Conservation (phyloP, 2,329 filamentous ascomycete species). For the Torrubiella hemipterigena region DNA sequence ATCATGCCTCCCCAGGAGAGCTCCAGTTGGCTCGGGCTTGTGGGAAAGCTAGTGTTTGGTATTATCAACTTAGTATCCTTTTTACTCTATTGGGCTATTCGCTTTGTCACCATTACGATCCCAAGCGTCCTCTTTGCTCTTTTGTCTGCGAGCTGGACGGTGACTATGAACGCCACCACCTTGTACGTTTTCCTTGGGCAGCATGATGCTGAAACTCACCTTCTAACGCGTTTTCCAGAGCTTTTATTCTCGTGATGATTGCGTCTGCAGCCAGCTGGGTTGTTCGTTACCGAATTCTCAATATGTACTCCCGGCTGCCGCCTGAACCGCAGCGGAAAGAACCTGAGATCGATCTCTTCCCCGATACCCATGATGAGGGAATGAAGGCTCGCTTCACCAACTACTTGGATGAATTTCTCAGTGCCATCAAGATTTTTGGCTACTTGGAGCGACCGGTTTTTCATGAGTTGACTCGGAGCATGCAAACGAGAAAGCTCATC, state of each 20-base stretch:
- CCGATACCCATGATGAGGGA: constrained; percentile 81
- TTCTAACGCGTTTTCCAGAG: too few species aligned
- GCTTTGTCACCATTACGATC: constrained; percentile 76
- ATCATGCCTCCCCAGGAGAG: constrained; percentile 25
- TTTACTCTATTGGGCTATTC: constrained; percentile 66
- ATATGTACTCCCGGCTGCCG: constrained; percentile 90
- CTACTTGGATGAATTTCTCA: constrained; percentile 94
- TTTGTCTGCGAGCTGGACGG: constrained; percentile 85
- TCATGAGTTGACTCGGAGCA: constrained; percentile 91
- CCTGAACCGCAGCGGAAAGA: constrained; percentile 94
- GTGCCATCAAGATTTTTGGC: constrained; percentile 97
- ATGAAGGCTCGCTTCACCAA: constrained; percentile 87
- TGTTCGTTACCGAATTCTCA: constrained; percentile 87
- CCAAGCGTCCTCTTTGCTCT: constrained; percentile 82
- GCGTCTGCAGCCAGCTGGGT: constrained; percentile 88
- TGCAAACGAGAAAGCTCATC: constrained; percentile 95
- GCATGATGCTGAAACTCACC: constrained; percentile 10
- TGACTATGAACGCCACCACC: constrained; percentile 98
- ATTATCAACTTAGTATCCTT: constrained; percentile 44
- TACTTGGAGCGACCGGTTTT: constrained; percentile 95
- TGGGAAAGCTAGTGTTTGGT: constrained; percentile 42
- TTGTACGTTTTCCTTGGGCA: constrained; percentile 42
- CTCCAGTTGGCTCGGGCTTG: constrained; percentile 44
- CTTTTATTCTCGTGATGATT: constrained; percentile 65
- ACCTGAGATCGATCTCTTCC: constrained; percentile 88